A percentile compares a stretch with the other conserved stretches of the same genome.
phyloP scores from a whole-genome alignment of 2,329 filamentous ascomycete species.

The Magnaporthiopsis incrustans region DNA sequence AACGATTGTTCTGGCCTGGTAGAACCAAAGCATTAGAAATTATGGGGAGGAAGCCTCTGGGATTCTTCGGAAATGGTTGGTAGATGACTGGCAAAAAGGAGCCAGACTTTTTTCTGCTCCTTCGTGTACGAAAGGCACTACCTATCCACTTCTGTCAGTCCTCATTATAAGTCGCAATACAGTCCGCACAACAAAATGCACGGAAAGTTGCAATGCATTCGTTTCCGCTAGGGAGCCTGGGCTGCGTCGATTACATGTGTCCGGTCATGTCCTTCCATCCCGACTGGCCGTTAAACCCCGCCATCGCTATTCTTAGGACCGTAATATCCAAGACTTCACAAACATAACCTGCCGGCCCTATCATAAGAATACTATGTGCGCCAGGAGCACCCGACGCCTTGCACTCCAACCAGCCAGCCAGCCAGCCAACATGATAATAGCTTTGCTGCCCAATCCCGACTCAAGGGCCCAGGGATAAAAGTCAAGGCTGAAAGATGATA shows the following conservation, averaged over 20 bases:
- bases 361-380: background rate
- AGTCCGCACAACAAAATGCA: too few species aligned
- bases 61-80: too few species aligned
- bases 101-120: too few species aligned
- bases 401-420: background rate
- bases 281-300: too few species aligned
- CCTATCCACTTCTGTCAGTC: too few species aligned
- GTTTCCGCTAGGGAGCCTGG: background rate
- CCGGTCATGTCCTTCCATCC: background rate
- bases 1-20: too few species aligned
- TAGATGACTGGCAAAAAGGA: too few species aligned
- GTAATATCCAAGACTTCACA: background rate
- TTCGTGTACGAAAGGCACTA: too few species aligned
- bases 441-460: background rate
- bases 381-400: background rate
- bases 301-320: background rate
- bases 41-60: too few species aligned
- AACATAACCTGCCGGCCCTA: background rate
- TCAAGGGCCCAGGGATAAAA: background rate
- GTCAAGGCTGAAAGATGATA: background rate
- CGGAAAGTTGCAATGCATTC: too few species aligned
- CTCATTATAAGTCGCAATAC: too few species aligned
- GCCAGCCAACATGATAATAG: background rate
- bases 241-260: background rate
- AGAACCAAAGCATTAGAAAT: too few species aligned